phyloP scores from a whole-genome alignment of 1,139 yeast genomes.

The Yamadazyma atlantica region DNA sequence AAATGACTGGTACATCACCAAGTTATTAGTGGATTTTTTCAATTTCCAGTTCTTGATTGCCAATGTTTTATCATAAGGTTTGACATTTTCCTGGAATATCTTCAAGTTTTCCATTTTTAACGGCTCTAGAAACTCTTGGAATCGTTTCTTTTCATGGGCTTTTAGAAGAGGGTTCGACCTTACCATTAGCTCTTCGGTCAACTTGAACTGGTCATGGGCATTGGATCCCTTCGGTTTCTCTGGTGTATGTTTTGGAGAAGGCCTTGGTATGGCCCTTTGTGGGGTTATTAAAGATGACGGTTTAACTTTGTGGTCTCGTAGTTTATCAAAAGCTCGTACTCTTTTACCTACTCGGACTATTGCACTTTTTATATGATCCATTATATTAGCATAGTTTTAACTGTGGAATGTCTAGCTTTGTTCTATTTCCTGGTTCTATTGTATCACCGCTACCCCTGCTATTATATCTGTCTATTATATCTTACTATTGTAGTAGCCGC shows the following conservation, averaged over 20 bases:
- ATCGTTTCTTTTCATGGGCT: slow-evolving; percentile 24
- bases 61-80: slow-evolving; percentile 20
- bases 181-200: slow-evolving; percentile 10
- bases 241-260: no score
- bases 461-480: no score
- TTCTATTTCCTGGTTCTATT: no score
- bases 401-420: neutral
- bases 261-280: no score
- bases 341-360: slow-evolving; percentile 18
- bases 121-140: slow-evolving; percentile 38
- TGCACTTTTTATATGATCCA: slow-evolving; percentile 16
- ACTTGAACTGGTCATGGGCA: slow-evolving; percentile 10
- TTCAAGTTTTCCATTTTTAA: slow-evolving; percentile 36
- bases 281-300: neutral
- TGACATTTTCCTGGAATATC: slow-evolving; percentile 23
- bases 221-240: no score
- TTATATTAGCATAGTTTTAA: slow-evolving; percentile 1
- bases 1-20: slow-evolving; percentile 21
- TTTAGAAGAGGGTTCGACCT: slow-evolving; percentile 13
- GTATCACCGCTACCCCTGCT: no score
- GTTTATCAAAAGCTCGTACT: slow-evolving; percentile 13
- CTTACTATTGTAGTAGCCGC: no score
- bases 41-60: slow-evolving; percentile 31
- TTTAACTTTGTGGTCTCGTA: slow-evolving; percentile 5
- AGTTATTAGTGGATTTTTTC: slow-evolving; percentile 18